These are phyloP conservation scores for Trebouxia gelatinosa DNA, from an alignment of 163 green algal genomes.

Conservation along the genomic window DNA sequence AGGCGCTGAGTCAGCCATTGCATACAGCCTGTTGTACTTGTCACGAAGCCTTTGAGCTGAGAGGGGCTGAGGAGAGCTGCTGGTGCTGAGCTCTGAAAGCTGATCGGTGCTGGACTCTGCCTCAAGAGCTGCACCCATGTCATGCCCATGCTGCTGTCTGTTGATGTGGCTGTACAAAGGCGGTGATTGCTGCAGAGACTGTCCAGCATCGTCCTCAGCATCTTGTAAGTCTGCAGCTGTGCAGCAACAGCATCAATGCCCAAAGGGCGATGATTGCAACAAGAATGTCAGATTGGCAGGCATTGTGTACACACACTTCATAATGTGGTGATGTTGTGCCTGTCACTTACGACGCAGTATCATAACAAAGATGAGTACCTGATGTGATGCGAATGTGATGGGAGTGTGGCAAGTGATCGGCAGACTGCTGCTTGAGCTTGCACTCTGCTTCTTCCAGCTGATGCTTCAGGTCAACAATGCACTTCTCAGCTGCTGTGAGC, in stretches of 20 bases:
- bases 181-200: too few species aligned
- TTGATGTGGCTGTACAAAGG: too few species aligned
- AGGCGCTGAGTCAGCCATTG: conserved; percentile 24
- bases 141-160: too few species aligned
- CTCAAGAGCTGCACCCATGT: too few species aligned
- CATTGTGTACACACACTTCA: neutral
- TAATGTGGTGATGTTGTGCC: neutral
- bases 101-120: neutral
- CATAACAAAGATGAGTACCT: neutral
- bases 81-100: neutral
- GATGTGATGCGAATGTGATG: conserved; percentile 8
- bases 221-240: neutral
- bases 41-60: conserved; percentile 19
- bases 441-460: conserved; percentile 5
- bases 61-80: neutral
- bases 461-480: conserved; percentile 1
- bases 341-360: neutral
- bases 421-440: conserved; percentile 25
- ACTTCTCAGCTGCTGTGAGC: conserved; percentile 8
- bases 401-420: neutral
- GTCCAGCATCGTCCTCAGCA: too few species aligned
- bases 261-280: neutral
- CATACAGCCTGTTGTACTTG: conserved; percentile 29
- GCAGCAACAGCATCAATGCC: neutral
- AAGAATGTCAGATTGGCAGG: neutral